Base-by-base conservation (phyloP, 768 basidiomycete species). In the Xerocomus spinulosus region DNA sequence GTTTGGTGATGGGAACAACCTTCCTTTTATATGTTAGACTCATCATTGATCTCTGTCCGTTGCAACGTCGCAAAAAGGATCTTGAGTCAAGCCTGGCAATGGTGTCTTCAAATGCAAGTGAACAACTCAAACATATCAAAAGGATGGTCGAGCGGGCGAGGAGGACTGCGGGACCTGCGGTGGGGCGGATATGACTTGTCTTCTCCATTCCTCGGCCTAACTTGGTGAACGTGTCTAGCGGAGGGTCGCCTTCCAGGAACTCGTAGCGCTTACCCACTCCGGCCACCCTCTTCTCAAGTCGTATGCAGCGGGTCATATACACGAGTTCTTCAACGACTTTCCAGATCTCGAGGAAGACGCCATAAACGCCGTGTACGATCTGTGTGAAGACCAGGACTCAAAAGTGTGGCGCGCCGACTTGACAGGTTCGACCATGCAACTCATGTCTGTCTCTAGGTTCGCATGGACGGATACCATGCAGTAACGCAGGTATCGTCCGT, bases 291-390 rank as follows among this genome's bases (percentile, higher is more conserved):
- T 64, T 14, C 63, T 81, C 49, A 85, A 83, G 56, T 74, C 73
- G 21, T 68, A 82, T 26, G 82, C 80, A 0, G 84, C 83, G 0
- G 66, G 66, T 26, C 74, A 80, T 43, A 76, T 87, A 47, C 76
- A 71, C 28, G 53, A 66, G 41, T 82, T 82, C 61, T 80, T 87
- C 69, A 76, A 69, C 53, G 79, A 83, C 63, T 83, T 85, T 54
- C 78, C 80, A 0, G 85, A 85, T 37, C 68, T 83, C n/a, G 82
- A 85, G 60, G 86, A 87, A 54, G 77, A 77, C 18, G 82, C 82
- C 6, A 85, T 87, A 58, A 82, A 87, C 55, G 81, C 82, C n/a
- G 75, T 87, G 12, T 87, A 87, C 56, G 85, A 87, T 66, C 68
- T 87, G 0, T 87, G 85, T 60, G 85, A 87, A 62, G 85, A 87